These are phyloP conservation scores for Pilasporangium apinafurcum DNA, from an alignment of 352 stramenopile genomes.

Conservation along the genomic window DNA sequence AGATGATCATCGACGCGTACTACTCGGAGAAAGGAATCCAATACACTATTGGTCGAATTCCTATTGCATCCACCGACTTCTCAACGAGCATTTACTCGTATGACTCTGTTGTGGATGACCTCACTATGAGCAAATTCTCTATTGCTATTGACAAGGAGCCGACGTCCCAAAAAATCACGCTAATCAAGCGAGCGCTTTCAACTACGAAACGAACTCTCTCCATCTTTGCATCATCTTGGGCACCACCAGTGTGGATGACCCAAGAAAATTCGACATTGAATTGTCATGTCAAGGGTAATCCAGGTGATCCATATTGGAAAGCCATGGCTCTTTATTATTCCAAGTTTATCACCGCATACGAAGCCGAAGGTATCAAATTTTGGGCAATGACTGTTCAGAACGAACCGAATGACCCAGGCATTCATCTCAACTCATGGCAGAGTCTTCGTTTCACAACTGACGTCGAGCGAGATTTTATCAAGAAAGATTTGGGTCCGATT, in stretches of 20 bases:
- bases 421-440: slow-evolving; percentile 50
- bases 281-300: slow-evolving; percentile 44
- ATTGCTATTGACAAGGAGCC: slow-evolving; percentile 57
- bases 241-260: slow-evolving; percentile 86
- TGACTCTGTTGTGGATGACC: slow-evolving; percentile 56
- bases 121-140: slow-evolving; percentile 67
- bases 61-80: slow-evolving; percentile 85
- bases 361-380: slow-evolving; percentile 58
- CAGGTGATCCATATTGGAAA: slow-evolving; percentile 59
- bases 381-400: slow-evolving; percentile 87
- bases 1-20: slow-evolving; percentile 70
- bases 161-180: slow-evolving; percentile 57
- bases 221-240: slow-evolving; percentile 85
- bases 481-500: slow-evolving; percentile 66
- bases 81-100: slow-evolving; percentile 83
- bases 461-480: slow-evolving; percentile 66
- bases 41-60: slow-evolving; percentile 74
- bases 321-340: slow-evolving; percentile 83
- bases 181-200: slow-evolving; percentile 53
- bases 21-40: slow-evolving; percentile 62
- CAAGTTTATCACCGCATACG: slow-evolving; percentile 86
- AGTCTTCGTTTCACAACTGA: slow-evolving; percentile 43
- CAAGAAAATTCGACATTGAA: slow-evolving; percentile 47
- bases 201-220: slow-evolving; percentile 32
- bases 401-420: slow-evolving; percentile 52